phyloP scores from a whole-genome alignment of 2,329 filamentous ascomycete genomes.

The Fusarium lyarnte region DNA sequence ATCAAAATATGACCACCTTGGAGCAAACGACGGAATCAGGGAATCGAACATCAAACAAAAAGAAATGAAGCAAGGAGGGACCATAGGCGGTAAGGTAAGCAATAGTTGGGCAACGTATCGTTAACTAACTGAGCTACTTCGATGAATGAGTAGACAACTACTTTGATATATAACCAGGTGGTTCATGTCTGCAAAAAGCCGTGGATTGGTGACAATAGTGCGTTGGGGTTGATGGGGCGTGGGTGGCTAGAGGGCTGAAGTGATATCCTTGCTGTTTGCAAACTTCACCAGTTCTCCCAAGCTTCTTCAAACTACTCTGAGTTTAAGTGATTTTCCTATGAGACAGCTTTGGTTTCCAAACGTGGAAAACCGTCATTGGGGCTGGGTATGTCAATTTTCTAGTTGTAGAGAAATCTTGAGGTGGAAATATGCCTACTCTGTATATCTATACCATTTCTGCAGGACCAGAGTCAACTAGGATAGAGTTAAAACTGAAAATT shows the following conservation, averaged over 20 bases:
- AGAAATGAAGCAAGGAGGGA: slow-evolving; percentile 25
- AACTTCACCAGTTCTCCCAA: background rate
- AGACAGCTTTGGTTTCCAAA: no score
- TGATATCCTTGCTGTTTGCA: background rate
- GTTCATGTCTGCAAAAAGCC: background rate
- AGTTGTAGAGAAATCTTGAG: background rate
- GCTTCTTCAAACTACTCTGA: background rate
- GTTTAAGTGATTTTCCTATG: background rate
- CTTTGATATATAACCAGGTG: slow-evolving; percentile 12
- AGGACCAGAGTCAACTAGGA: background rate
- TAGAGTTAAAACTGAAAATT: background rate
- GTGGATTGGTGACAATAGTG: background rate
- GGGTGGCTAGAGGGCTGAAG: slow-evolving; percentile 16
- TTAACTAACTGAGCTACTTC: slow-evolving; percentile 36
- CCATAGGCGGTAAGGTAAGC: slow-evolving; percentile 29
- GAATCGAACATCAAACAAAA: slow-evolving; percentile 22
- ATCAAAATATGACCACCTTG: background rate
- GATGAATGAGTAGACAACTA: slow-evolving; percentile 4
- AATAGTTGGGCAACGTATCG: background rate
- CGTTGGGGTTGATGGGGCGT: background rate
- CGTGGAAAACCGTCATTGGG: background rate
- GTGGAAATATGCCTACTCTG: no score
- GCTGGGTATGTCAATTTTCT: background rate
- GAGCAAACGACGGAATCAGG: background rate
- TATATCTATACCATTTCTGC: background rate